Evolutionary conservation across 208 protist species (phyloP).

Genomic region (Leishmania guyanensis): DNA sequence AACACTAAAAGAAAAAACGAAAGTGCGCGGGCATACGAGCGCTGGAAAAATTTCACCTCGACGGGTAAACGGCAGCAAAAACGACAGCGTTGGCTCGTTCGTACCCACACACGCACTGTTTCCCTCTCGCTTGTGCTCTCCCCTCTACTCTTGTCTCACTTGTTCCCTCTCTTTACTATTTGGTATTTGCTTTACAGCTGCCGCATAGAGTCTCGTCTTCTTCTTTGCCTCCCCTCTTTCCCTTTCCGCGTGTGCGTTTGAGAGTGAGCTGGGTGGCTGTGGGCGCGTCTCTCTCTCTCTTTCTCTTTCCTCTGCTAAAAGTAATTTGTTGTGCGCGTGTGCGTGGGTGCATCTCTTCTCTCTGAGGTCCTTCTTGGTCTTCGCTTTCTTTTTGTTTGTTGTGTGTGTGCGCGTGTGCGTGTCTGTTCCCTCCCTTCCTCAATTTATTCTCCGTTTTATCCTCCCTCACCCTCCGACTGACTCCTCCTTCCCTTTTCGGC

Average conservation of each 20-base stretch:
- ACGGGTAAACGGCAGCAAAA: background rate
- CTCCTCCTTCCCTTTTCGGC: no score
- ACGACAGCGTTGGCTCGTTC: background rate
- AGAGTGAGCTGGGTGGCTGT: no score
- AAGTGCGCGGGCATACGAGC: no score
- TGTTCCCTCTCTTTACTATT: background rate
- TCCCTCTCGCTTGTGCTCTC: background rate
- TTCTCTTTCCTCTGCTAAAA: background rate
- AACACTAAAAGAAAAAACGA: background rate
- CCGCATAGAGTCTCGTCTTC: background rate
- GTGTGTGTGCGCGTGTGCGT: background rate
- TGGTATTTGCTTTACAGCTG: background rate
- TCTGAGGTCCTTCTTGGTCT: background rate
- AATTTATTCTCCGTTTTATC: no score
- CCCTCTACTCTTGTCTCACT: background rate
- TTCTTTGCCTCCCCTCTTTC: background rate
- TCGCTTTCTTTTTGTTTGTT: background rate
- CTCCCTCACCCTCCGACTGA: no score
- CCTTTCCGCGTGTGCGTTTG: background rate
- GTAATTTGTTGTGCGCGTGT: no score
- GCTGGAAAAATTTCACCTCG: background rate
- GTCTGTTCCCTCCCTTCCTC: no score
- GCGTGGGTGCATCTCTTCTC: background rate
- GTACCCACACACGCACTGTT: background rate
- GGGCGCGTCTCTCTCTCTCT: background rate